Conservation (phyloP, 148 eudicot species). For the Persicaria tinctoria region DNA sequence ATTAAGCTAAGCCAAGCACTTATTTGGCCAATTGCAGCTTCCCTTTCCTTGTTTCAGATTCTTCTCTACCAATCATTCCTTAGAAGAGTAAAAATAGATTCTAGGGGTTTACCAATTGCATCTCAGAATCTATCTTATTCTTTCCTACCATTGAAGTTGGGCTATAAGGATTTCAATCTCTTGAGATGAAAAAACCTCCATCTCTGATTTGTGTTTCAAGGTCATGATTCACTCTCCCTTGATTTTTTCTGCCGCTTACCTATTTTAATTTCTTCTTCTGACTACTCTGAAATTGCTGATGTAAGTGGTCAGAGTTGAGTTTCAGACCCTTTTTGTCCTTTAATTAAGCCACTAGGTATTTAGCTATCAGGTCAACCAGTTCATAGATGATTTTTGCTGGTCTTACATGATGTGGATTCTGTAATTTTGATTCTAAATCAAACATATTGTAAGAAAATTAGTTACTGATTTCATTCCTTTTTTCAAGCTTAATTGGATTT, state of each 20-base stretch:
- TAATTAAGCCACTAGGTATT: neutral
- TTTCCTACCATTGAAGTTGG: conserved; percentile 5
- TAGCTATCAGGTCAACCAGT: neutral
- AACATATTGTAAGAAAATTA: neutral
- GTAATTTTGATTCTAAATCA: neutral
- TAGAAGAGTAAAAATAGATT: neutral
- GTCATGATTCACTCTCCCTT: neutral
- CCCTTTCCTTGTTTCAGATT: conserved; percentile 8
- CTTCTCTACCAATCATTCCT: conserved; percentile 11
- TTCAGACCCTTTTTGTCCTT: neutral
- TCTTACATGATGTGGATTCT: conserved; percentile 1
- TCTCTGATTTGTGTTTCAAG: neutral
- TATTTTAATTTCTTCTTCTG: neutral
- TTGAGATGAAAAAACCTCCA: neutral
- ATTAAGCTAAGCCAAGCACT: conserved; percentile 12
- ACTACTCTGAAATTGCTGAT: neutral
- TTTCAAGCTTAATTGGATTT: neutral
- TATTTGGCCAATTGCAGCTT: neutral
- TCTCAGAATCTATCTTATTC: neutral
- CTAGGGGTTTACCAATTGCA: neutral
- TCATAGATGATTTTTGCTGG: neutral
- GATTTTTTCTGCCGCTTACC: neutral
- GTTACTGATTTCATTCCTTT: neutral
- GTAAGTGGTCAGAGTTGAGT: neutral
- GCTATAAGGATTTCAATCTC: neutral